These are phyloP conservation scores for Peribolospora kevripleyi DNA, from an alignment of 768 basidiomycete species.

Conservation along the genomic window DNA sequence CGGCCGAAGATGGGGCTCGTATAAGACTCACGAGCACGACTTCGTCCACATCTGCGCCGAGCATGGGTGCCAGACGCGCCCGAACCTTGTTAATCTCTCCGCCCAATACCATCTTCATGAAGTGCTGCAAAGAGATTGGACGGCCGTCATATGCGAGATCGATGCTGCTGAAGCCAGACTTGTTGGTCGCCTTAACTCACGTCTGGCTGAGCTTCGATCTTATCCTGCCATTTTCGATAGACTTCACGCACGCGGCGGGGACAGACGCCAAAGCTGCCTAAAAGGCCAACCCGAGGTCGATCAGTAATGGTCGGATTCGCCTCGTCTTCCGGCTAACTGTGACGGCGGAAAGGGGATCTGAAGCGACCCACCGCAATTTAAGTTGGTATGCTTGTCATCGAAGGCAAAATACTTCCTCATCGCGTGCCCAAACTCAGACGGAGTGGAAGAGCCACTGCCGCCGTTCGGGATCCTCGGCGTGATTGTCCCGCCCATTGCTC, in stretches of 20 bases:
- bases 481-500: slow-evolving; percentile 21
- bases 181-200: too few relatives aligned
- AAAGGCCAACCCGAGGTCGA: neutral
- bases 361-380: slow-evolving; percentile 10
- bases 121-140: too few relatives aligned
- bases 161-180: too few relatives aligned
- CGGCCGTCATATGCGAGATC: too few relatives aligned
- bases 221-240: neutral
- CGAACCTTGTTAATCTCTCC: too few relatives aligned
- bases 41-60: too few relatives aligned
- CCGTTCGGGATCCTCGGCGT: neutral
- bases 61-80: too few relatives aligned
- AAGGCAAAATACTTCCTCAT: slow-evolving; percentile 8
- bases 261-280: slow-evolving; percentile 8
- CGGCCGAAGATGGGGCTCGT: too few relatives aligned
- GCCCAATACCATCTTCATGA: too few relatives aligned
- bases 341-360: neutral
- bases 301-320: neutral
- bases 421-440: slow-evolving; percentile 3
- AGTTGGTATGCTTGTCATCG: slow-evolving; percentile 6
- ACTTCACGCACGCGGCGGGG: slow-evolving; percentile 5
- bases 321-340: neutral
- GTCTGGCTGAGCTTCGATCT: too few relatives aligned
- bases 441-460: neutral
- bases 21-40: too few relatives aligned